These are phyloP conservation scores for Solanum stenotomum DNA, from an alignment of 257 asterid species.

Conservation along the genomic window DNA sequence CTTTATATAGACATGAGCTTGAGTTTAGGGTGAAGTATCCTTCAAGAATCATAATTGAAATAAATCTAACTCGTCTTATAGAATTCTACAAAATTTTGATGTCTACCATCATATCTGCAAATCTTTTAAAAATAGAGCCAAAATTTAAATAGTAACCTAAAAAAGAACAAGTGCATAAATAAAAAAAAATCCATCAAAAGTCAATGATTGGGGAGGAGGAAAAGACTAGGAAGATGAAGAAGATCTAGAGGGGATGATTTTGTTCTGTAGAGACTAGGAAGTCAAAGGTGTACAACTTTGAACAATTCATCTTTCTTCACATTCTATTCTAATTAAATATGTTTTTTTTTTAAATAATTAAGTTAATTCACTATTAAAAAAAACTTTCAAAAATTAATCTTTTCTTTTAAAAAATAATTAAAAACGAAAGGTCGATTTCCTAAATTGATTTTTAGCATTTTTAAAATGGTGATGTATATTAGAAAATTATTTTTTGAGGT, in stretches of 20 bases:
- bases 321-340: not conserved
- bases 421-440: too few relatives aligned
- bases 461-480: not conserved
- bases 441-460: too few relatives aligned
- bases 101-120: fast-evolving
- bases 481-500: not conserved
- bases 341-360: not conserved
- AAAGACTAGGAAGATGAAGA: not conserved
- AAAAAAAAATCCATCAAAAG: not conserved
- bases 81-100: too few relatives aligned
- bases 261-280: not conserved
- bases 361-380: not conserved
- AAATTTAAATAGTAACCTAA: not conserved
- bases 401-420: too few relatives aligned
- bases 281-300: not conserved
- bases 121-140: too few relatives aligned
- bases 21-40: too few relatives aligned
- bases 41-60: too few relatives aligned
- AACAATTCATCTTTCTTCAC: not conserved
- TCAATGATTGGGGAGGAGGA: not conserved
- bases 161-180: too few relatives aligned
- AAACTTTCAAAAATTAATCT: too few relatives aligned
- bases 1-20: too few relatives aligned
- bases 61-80: too few relatives aligned
- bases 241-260: not conserved